Conservation (phyloP, 371 early-diverging fungal genomes). For the Chytridiales sp. region DNA sequence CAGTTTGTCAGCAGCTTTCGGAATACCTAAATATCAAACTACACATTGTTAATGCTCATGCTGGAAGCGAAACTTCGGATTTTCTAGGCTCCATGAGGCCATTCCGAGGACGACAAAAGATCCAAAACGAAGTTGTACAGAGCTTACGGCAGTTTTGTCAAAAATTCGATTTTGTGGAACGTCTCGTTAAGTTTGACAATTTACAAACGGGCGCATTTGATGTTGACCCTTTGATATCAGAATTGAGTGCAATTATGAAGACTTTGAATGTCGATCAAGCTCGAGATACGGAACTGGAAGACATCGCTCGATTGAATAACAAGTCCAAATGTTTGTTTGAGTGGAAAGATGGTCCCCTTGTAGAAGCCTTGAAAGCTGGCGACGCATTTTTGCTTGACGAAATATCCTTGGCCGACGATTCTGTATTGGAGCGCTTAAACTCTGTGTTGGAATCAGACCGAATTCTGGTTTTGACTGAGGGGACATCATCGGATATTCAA, state of each 20-base stretch:
- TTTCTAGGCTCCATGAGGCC: slow-evolving; percentile 98
- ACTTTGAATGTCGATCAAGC: slow-evolving; percentile 36
- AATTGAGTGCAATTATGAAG: slow-evolving; percentile 32
- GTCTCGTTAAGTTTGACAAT: too few species aligned
- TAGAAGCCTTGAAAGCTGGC: slow-evolving; percentile 94
- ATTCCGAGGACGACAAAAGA: slow-evolving; percentile 65
- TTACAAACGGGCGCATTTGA: neutral
- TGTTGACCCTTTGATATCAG: slow-evolving; percentile 8
- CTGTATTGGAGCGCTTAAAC: slow-evolving; percentile 99
- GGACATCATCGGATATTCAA: slow-evolving; percentile 28
- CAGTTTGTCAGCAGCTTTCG: slow-evolving; percentile 93
- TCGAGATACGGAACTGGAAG: slow-evolving; percentile 4
- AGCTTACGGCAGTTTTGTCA: too few species aligned
- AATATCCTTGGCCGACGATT: slow-evolving; percentile 99
- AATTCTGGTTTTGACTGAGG: slow-evolving; percentile 91
- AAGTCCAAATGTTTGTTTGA: slow-evolving; percentile 66
- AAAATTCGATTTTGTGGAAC: too few species aligned
- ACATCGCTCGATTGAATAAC: slow-evolving; percentile 2
- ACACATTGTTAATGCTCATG: slow-evolving; percentile 96
- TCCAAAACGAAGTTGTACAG: slow-evolving; percentile 20
- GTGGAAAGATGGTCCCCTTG: slow-evolving; percentile 96
- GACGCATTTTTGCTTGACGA: slow-evolving; percentile 97
- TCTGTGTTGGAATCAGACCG: slow-evolving; percentile 94
- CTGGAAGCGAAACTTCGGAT: slow-evolving; percentile 96
- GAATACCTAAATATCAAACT: slow-evolving; percentile 62